These are phyloP conservation scores for Thalassiosira profunda DNA, from an alignment of 108 stramenopile species.

Conservation along the genomic window DNA sequence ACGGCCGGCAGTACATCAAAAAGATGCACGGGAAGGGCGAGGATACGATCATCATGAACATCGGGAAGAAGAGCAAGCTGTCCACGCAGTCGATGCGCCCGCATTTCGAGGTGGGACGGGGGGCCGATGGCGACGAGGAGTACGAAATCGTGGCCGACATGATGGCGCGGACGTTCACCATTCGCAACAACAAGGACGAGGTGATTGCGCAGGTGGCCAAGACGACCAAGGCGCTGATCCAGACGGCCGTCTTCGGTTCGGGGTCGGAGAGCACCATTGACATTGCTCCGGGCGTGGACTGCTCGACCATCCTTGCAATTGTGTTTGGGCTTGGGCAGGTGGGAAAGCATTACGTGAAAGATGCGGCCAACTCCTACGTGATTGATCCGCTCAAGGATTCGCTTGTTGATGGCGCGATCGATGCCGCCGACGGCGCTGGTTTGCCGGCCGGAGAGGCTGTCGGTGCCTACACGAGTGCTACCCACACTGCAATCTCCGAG, in stretches of 20 bases:
- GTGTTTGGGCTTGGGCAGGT: slow-evolving; percentile 48
- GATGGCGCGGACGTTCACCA: neutral
- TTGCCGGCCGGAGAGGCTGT: slow-evolving; percentile 14
- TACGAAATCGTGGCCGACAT: slow-evolving; percentile 43
- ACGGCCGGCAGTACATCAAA: slow-evolving; percentile 54
- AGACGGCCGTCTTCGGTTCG: slow-evolving; percentile 44
- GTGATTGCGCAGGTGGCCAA: slow-evolving; percentile 45
- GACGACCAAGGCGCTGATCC: slow-evolving; percentile 48
- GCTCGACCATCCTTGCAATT: slow-evolving; percentile 45
- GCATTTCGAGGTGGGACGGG: slow-evolving; percentile 43
- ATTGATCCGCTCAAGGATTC: slow-evolving; percentile 44
- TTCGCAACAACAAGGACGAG: slow-evolving; percentile 20
- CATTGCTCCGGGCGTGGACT: slow-evolving; percentile 52
- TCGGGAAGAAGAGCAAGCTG: slow-evolving; percentile 45
- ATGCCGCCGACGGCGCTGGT: slow-evolving; percentile 21
- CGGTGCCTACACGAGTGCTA: slow-evolving; percentile 17
- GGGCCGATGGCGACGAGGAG: slow-evolving; percentile 7
- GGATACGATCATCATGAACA: slow-evolving; percentile 32
- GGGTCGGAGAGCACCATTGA: slow-evolving; percentile 53
- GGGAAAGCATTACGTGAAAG: slow-evolving; percentile 41
- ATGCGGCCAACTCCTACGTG: slow-evolving; percentile 34
- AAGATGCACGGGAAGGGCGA: slow-evolving; percentile 26
- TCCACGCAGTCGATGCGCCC: slow-evolving; percentile 40
- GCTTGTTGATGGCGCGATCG: slow-evolving; percentile 15
- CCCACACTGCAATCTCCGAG: slow-evolving; percentile 7